A percentile compares a stretch with the other conserved stretches of the same genome.
Conservation (phyloP, 129 eudicot genomes). For the Artemisia argyi region DNA sequence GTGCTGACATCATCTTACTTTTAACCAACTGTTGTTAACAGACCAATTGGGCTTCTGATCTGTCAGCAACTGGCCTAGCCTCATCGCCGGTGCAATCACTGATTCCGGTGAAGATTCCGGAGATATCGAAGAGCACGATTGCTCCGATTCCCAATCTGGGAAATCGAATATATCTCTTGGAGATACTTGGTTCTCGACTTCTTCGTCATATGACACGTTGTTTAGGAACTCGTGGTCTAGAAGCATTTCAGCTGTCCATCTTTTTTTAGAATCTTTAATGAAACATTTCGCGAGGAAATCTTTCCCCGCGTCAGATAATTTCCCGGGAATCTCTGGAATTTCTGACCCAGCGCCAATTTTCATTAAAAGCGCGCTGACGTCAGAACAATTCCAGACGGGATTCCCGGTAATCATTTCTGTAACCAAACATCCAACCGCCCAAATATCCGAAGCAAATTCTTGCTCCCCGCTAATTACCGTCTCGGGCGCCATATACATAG, state of each 20-base stretch:
- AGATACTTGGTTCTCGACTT: slow-evolving; percentile 34
- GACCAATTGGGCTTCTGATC: slow-evolving; percentile 61
- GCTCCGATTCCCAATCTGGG: slow-evolving; percentile 62
- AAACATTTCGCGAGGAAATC: slow-evolving; percentile 79
- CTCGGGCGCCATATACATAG: slow-evolving; percentile 93
- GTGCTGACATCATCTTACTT: slow-evolving; percentile 43
- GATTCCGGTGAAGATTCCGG: slow-evolving; percentile 26
- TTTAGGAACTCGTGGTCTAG: slow-evolving; percentile 58
- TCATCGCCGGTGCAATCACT: slow-evolving; percentile 35
- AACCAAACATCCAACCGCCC: slow-evolving; percentile 90
- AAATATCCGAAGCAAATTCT: slow-evolving; percentile 71
- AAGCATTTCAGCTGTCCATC: slow-evolving; percentile 99
- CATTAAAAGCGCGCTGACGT: slow-evolving; percentile 54
- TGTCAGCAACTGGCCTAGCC: slow-evolving; percentile 47
- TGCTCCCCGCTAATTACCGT: slow-evolving; percentile 61
- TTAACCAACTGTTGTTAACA: slow-evolving; percentile 53
- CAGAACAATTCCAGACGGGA: slow-evolving; percentile 70
- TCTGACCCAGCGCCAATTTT: slow-evolving; percentile 65
- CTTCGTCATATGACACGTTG: slow-evolving; percentile 20
- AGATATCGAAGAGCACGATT: slow-evolving; percentile 31
- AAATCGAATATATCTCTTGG: slow-evolving; percentile 79
- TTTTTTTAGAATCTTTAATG: slow-evolving; percentile 53
- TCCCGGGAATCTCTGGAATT: slow-evolving; percentile 68
- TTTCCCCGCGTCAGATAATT: slow-evolving; percentile 60
- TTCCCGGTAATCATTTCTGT: slow-evolving; percentile 71